Evolutionary conservation across 306 rosid species (phyloP).

Genomic region (Lathyrus oleraceus): DNA sequence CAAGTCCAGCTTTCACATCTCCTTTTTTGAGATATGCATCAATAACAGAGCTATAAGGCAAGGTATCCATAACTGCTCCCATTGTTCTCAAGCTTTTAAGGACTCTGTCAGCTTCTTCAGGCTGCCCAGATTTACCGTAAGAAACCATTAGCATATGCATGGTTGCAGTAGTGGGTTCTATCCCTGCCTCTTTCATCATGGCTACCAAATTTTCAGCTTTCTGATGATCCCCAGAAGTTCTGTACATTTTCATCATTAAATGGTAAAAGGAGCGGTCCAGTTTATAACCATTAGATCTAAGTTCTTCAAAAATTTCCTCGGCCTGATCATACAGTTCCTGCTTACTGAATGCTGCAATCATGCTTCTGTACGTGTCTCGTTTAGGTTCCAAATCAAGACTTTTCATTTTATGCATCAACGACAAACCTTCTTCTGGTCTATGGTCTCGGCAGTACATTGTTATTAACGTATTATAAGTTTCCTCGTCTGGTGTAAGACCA

Average conservation of each 20-base stretch:
- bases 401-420: slow-evolving; percentile 82
- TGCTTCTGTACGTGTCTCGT: slow-evolving; percentile 82
- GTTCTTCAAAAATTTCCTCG: slow-evolving; percentile 89
- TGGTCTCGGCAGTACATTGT: slow-evolving; percentile 85
- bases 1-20: slow-evolving; percentile 62
- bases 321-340: slow-evolving; percentile 66
- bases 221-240: slow-evolving; percentile 75
- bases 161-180: slow-evolving; percentile 83
- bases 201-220: slow-evolving; percentile 76
- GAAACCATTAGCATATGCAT: slow-evolving; percentile 97
- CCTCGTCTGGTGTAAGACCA: slow-evolving; percentile 72
- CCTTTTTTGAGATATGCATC: slow-evolving; percentile 79
- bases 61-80: slow-evolving; percentile 60
- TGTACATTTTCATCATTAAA: slow-evolving; percentile 81
- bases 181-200: slow-evolving; percentile 81
- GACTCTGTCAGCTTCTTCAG: slow-evolving; percentile 86
- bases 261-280: slow-evolving; percentile 90
- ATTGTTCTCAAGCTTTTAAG: slow-evolving; percentile 69
- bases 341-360: slow-evolving; percentile 86
- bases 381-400: slow-evolving; percentile 71
- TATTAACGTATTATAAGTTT: slow-evolving; percentile 74
- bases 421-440: slow-evolving; percentile 87
- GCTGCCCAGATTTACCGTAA: slow-evolving; percentile 85
- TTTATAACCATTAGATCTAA: slow-evolving; percentile 61
- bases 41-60: slow-evolving; percentile 87